A percentile compares a stretch with the other conserved stretches of the same genome.
phyloP scores from a whole-genome alignment of 768 basidiomycete genomes.

The Suillus discolor region DNA sequence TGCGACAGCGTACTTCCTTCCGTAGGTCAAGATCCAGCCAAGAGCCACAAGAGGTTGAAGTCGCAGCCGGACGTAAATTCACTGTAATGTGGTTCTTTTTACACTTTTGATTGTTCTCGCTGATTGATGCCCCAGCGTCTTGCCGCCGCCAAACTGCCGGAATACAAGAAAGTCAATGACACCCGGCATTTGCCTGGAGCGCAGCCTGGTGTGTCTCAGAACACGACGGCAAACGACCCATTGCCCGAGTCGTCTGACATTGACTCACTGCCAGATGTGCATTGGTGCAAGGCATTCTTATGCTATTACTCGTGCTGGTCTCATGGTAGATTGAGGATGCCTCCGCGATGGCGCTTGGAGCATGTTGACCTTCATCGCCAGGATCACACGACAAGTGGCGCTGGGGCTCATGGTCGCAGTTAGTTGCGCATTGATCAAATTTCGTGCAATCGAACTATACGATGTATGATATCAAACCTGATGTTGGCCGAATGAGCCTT shows the following conservation, averaged over 20 bases:
- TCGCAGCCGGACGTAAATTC: slow-evolving; percentile 2
- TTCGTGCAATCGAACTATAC: not conserved
- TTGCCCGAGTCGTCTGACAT: not conserved
- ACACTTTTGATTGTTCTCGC: too few relatives aligned
- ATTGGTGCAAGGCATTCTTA: not conserved
- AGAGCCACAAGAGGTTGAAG: not conserved
- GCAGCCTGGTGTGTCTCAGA: not conserved
- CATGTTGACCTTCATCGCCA: not conserved
- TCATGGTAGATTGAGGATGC: slow-evolving; percentile 1
- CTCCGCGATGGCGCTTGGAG: not conserved
- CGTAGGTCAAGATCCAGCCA: not conserved
- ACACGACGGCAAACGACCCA: not conserved
- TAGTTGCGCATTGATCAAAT: not conserved
- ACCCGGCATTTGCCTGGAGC: not conserved
- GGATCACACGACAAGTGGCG: not conserved
- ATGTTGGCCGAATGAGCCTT: not conserved
- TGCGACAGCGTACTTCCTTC: not conserved
- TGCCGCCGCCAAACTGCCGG: not conserved
- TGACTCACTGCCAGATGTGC: not conserved
- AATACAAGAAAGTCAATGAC: slow-evolving; percentile 2
- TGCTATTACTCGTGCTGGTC: slow-evolving; percentile 1
- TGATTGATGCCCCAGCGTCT: not conserved
- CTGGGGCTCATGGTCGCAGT: not conserved
- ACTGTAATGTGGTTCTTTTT: not conserved
- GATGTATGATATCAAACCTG: not conserved